Base-by-base conservation (phyloP, 345 rosid species). In the Psidium guajava region DNA sequence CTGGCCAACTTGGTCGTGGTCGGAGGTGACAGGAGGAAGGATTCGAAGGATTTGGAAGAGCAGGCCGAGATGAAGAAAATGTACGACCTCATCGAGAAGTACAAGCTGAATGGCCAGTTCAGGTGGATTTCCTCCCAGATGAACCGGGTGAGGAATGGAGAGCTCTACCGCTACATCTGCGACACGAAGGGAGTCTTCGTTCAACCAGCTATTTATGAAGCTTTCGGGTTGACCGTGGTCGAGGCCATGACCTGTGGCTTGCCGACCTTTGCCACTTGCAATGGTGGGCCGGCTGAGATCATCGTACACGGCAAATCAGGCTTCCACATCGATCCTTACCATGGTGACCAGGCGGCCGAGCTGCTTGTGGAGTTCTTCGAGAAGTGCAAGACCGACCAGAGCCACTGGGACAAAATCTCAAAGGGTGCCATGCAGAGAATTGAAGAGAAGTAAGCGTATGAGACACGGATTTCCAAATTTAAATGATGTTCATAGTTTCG, bases 211-310 rank as follows among this genome's bases (percentile, higher is more conserved):
- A 3, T 93, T 25, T 96, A 95, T 28, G 98, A 96, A 84, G 99
- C 98, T 49, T 96, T 96, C 40, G 99, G 97, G 0, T 87, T 96
- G 87, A 96, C 99, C 2, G 98, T 96, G 27, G 93, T 96, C 5
- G 98, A 96, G 93, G 95, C 98, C 58, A 96, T 95, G 98, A 91
- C 95, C 28, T 93, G 98, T 86, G 98, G 99, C 2, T 86, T 96
- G 89, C 98, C 96, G 16, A 96, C 98, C 20, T 94, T 95, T 8
- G 95, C 97, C 2, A 96, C 99, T 32, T 92, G 93, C 90, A 93
- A 96, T 40, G 99, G 98, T 88, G 99, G 99, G 44, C 99, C 99
- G 0, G 98, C 98, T 84, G 99, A 96, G 97, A 96, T 96, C 83
- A 96, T 95, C 36, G 98, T 94, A 42, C 88, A 96, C 3, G 98